Base-by-base conservation (phyloP, 1,139 yeast genomes). In the Debaryomyces sp. region DNA sequence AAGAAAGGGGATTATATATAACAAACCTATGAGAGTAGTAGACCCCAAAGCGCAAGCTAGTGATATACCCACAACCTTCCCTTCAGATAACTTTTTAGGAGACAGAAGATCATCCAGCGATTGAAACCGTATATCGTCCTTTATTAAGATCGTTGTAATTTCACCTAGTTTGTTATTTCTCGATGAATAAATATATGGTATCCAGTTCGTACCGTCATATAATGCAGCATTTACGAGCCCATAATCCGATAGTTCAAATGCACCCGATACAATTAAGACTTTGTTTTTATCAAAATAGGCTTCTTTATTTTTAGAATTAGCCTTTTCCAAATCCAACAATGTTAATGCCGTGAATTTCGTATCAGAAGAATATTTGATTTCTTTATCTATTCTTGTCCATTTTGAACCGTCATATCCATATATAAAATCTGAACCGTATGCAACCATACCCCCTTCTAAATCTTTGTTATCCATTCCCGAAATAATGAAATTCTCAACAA, bases 31-130 rank as follows among this genome's bases (percentile, higher is more conserved):
- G 1, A 89, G 63, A 9, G 85, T 73, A 42, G 92, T 81, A 2
- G 97, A 82, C 1, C 94, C 96, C 37, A 94, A 66, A 0, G 98
- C 92, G 61, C 94, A 80, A 0, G 97, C 98, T 49, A 91, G 77
- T 0, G 96, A 87, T 34, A 94, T 83, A 29, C 96, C 86, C 6
- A 91, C 96, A 17, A 92, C 91, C 63, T 85, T 89, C 1, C 98
- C 98, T 26, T 55, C 59, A 3, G 77, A 71, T 52, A 75, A 57
- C 3, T 57, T 51, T 18, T 58, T 61, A 10, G 57, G 52, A 13
- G 49, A 53, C 41, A 52, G 56, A 27, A 75, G 54, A 52, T 71
- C 78, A 39, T 66, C 62, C 3, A 77, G 71, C 0, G 80, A 75
- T 48, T 66, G 72, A 51, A 70, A 68, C 50, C 73, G 61, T 50